Conservation (phyloP, 129 eudicot genomes). For the Deinandra increscens region DNA sequence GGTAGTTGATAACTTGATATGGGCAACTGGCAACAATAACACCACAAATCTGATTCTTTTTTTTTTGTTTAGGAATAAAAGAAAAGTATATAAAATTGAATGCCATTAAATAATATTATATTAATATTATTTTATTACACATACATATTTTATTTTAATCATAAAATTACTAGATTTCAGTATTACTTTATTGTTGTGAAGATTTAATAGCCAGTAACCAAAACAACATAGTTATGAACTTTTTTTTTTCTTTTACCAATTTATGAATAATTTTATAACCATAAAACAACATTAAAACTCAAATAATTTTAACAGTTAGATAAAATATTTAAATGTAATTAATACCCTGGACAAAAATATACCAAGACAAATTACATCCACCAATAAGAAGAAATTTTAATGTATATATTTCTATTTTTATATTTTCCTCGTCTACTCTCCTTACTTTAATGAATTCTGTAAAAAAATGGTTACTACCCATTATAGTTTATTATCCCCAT, state of each 20-base stretch:
- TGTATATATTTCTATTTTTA: constrained; percentile 33
- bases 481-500: constrained; percentile 27
- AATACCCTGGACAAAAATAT: background rate
- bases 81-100: too few species aligned
- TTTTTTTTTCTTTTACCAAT: background rate
- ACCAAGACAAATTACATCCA: constrained; percentile 5
- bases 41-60: too few species aligned
- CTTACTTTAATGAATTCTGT: constrained; percentile 26
- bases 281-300: background rate
- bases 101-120: background rate
- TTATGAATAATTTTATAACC: background rate
- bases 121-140: background rate
- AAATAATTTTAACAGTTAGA: background rate
- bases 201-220: background rate
- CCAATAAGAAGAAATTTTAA: constrained; percentile 25
- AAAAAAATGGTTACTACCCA: constrained; percentile 24
- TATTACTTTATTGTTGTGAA: background rate
- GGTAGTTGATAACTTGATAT: too few species aligned
- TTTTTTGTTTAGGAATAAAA: too few species aligned
- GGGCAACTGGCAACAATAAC: too few species aligned
- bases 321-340: background rate
- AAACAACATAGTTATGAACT: background rate
- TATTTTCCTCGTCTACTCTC: constrained; percentile 30
- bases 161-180: background rate
- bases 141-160: background rate